Evolutionary conservation across 257 asterid species (phyloP).

Genomic region (Solanum habrochaites): DNA sequence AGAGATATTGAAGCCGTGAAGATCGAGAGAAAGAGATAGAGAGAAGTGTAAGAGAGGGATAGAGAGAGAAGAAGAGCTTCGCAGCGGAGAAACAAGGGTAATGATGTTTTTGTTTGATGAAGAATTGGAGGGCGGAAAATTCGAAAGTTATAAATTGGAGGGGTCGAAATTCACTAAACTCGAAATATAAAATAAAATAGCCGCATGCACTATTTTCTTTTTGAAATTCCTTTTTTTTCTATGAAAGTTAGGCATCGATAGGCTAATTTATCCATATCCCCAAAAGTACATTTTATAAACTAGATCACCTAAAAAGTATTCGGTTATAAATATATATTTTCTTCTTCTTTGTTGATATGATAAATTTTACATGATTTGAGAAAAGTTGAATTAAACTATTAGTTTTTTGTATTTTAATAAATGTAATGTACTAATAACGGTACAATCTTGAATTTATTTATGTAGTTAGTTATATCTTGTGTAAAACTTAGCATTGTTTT

Average conservation of each 20-base stretch:
- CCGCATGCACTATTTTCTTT: background rate
- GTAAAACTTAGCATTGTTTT: background rate
- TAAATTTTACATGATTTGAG: background rate
- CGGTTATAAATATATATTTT: too few relatives aligned
- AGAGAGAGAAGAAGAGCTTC: background rate
- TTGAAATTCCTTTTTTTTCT: background rate
- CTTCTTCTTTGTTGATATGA: background rate
- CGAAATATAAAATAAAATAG: background rate
- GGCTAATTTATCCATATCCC: background rate
- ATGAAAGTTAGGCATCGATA: background rate
- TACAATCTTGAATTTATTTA: background rate
- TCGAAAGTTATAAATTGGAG: background rate
- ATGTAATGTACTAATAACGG: background rate
- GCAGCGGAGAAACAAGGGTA: background rate
- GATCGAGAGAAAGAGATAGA: constrained; percentile 10
- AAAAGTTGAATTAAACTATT: background rate
- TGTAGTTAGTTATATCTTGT: background rate
- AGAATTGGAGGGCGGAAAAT: constrained; percentile 1
- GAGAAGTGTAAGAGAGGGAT: background rate
- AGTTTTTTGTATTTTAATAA: too few relatives aligned
- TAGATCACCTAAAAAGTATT: too few relatives aligned
- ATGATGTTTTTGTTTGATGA: background rate
- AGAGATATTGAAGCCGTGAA: constrained; percentile 13
- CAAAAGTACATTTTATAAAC: too few relatives aligned
- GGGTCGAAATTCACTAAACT: constrained; percentile 9